These are phyloP conservation scores for Talaromyces islandicus DNA, from an alignment of 2,329 filamentous ascomycete genomes.

Conservation along the genomic window DNA sequence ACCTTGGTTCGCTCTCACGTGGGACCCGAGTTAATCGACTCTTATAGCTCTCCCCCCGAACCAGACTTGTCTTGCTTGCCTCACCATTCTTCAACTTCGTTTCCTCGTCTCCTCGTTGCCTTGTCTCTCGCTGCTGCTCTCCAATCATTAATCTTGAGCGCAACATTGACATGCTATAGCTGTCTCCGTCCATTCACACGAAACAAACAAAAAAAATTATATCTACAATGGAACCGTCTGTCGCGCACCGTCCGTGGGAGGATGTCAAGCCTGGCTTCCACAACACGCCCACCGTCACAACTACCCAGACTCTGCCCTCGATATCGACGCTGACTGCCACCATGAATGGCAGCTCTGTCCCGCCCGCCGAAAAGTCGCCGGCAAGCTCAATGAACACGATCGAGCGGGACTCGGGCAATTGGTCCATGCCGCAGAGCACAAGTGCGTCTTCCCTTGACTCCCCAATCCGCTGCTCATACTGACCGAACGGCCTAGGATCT, in stretches of 20 bases:
- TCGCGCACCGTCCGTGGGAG: conserved; percentile 42
- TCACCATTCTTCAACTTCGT: neutral
- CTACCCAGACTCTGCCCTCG: conserved; percentile 39
- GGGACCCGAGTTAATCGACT: neutral
- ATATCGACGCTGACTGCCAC: conserved; percentile 43
- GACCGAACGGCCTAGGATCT: conserved; percentile 30
- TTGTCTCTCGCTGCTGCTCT: neutral
- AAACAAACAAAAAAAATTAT: neutral
- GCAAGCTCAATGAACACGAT: conserved; percentile 39
- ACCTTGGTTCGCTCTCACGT: neutral
- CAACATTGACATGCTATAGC: neutral
- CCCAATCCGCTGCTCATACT: conserved; percentile 16
- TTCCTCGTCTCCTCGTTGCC: neutral
- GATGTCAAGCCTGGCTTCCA: conserved; percentile 29
- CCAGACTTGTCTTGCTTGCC: neutral
- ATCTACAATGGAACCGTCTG: conserved; percentile 33
- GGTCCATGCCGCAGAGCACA: conserved; percentile 55
- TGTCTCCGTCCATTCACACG: neutral
- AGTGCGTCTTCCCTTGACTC: conserved; percentile 36
- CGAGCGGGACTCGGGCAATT: conserved; percentile 54
- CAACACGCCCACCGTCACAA: conserved; percentile 23
- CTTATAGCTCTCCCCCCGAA: neutral
- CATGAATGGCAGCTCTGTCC: conserved; percentile 26
- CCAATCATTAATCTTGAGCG: neutral
- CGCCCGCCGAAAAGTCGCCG: conserved; percentile 36